phyloP scores from a whole-genome alignment of 2,329 filamentous ascomycete species.

The Cercospora zeae-maydis region DNA sequence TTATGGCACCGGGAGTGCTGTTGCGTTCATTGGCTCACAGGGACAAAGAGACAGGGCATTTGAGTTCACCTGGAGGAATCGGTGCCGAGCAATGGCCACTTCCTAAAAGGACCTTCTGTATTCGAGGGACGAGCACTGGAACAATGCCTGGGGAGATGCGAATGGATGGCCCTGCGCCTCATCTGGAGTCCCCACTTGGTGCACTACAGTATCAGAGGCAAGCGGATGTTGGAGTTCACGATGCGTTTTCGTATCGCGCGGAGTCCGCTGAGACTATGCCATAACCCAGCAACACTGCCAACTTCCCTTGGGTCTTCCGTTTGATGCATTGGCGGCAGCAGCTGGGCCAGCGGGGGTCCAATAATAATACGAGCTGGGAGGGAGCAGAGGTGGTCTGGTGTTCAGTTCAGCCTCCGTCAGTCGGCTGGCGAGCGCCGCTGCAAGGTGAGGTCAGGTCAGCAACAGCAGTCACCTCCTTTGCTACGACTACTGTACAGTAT shows the following conservation, averaged over 20 bases:
- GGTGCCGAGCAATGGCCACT: not conserved
- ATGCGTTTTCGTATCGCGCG: not conserved
- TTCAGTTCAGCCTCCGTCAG: not conserved
- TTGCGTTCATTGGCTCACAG: not conserved
- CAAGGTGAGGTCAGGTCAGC: constrained; percentile 2
- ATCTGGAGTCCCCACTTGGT: not conserved
- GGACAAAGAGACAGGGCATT: not conserved
- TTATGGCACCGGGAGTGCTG: not conserved
- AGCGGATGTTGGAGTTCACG: not conserved
- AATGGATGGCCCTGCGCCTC: not conserved
- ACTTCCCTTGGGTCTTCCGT: not conserved
- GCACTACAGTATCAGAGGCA: not conserved
- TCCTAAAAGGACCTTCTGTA: not conserved
- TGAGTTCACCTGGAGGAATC: not conserved
- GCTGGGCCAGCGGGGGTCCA: not conserved
- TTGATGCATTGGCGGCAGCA: not conserved
- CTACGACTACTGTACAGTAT: no score
- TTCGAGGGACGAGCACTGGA: not conserved
- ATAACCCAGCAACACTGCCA: not conserved
- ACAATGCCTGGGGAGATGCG: not conserved
- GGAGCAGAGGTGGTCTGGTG: not conserved
- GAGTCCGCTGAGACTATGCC: not conserved
- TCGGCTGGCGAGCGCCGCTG: not conserved
- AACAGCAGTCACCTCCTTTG: no score
- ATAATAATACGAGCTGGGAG: not conserved